Evolutionary conservation across 345 rosid genomes (phyloP), one percentile per base, ranked within the genome.

Genomic region (Boechera stricta): DNA sequence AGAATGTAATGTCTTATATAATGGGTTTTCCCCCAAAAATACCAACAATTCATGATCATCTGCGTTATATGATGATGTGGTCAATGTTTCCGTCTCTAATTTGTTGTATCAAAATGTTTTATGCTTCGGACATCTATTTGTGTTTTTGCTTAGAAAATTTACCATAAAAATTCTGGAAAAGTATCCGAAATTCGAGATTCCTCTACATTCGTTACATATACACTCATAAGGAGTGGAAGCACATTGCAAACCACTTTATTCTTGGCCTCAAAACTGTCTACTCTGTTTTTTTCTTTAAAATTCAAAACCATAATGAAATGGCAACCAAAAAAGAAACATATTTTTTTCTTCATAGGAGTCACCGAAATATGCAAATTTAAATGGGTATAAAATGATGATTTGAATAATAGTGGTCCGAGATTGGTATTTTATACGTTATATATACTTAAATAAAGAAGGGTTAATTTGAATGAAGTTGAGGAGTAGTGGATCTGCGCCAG

Each of bases 401-500:
- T 69, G 70, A 76, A 62, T 69, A 63, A 42, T 60, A 61, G 55
- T 75, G 61, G 49, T 41, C 31, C 31, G 71, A 47, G 36, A 47
- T 21, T 75, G 52, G 70, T 69, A 61, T 60, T 21, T 68, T 47
- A 58, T 73, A 73, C 38, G 51, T n/a, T 41, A 56, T 64, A 74
- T 68, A 76, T 69, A 77, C 71, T 70, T 11, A 55, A 64, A 77
- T 38, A 15, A 60, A 35, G 49, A 69, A 51, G 7, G 55, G 57
- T 59, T 69, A 52, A 45, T 56, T 39, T 42, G 70, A 70, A 62
- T 42, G 58, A 77, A 35, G 70, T 69, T 76, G 62, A 69, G 74
- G 60, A 51, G 74, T 16, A 41, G 64, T 51, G 69, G 89, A 83
- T 26, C 74, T 79, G 68, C 73, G 72, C 97, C 97, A 91, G 16